These are phyloP conservation scores for Sesbania bispinosa DNA, from an alignment of 306 rosid species.

Conservation along the genomic window DNA sequence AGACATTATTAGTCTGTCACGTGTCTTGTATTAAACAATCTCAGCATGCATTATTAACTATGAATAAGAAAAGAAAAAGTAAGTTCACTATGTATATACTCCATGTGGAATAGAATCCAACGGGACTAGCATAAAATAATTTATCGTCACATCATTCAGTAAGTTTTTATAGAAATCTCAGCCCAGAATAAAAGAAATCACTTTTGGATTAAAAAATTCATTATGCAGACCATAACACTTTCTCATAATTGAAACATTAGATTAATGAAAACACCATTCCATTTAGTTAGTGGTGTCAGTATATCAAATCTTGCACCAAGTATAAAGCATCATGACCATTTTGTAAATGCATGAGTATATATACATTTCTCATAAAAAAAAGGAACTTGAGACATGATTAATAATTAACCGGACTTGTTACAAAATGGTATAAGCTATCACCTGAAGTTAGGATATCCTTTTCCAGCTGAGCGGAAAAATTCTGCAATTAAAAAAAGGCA, in stretches of 20 bases:
- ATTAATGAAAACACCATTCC: slow-evolving; percentile 2
- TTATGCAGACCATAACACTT: not conserved
- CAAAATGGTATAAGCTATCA: slow-evolving; percentile 38
- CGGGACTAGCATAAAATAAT: not conserved
- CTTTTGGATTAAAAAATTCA: slow-evolving; percentile 6
- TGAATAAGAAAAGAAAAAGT: not conserved
- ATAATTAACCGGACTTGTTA: not conserved
- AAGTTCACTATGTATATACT: not conserved
- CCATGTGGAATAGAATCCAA: not conserved
- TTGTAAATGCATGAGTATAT: not conserved
- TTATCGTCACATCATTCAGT: not conserved
- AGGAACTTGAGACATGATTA: slow-evolving; percentile 2
- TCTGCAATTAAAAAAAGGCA: slow-evolving; percentile 44
- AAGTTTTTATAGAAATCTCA: not conserved
- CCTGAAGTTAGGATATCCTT: slow-evolving; percentile 91
- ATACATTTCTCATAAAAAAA: not conserved
- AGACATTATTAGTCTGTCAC: slow-evolving; percentile 31
- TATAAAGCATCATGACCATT: slow-evolving; percentile 15
- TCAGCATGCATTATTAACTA: slow-evolving; percentile 8
- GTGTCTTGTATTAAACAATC: slow-evolving; percentile 22
- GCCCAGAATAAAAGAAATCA: not conserved
- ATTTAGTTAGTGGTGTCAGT: not conserved
- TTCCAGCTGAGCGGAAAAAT: slow-evolving; percentile 95
- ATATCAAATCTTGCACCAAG: not conserved
- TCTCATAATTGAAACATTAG: not conserved